These are phyloP conservation scores for Lactarius quietus DNA, from an alignment of 768 basidiomycete genomes.

Conservation along the genomic window DNA sequence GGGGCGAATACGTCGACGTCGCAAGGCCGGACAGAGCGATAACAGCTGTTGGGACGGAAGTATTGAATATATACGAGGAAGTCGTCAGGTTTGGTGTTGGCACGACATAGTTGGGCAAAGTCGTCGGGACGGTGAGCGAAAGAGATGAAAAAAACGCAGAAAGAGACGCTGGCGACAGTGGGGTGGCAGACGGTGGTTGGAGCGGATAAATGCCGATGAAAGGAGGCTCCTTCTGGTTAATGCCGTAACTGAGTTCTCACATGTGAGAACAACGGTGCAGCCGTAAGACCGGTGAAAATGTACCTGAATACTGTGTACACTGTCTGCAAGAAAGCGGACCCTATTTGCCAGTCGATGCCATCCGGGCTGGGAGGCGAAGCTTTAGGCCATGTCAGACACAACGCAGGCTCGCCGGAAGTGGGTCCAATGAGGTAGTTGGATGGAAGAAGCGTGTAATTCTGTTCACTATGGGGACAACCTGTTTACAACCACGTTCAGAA, in stretches of 20 bases:
- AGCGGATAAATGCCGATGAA: slow-evolving; percentile 74
- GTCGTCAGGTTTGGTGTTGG: slow-evolving; percentile 61
- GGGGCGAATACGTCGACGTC: slow-evolving; percentile 64
- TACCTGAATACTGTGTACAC: slow-evolving; percentile 81
- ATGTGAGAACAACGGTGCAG: neutral
- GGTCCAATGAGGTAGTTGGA: slow-evolving; percentile 78
- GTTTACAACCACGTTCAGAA: neutral
- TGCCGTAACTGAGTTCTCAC: slow-evolving; percentile 56
- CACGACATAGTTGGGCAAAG: slow-evolving; percentile 67
- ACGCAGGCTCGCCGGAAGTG: slow-evolving; percentile 53
- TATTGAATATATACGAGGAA: slow-evolving; percentile 65
- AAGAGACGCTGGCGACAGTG: slow-evolving; percentile 38
- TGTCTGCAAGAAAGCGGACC: slow-evolving; percentile 64
- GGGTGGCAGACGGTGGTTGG: slow-evolving; percentile 40
- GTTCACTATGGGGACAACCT: slow-evolving; percentile 28
- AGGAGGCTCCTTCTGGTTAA: slow-evolving; percentile 68
- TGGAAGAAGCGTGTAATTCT: slow-evolving; percentile 61
- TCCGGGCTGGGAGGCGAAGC: slow-evolving; percentile 63
- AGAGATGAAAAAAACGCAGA: slow-evolving; percentile 54
- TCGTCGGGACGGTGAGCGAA: slow-evolving; percentile 63
- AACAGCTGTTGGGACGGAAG: slow-evolving; percentile 49
- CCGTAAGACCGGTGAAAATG: neutral
- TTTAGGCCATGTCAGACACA: slow-evolving; percentile 74
- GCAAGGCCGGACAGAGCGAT: slow-evolving; percentile 57
- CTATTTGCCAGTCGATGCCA: slow-evolving; percentile 83